phyloP scores from a whole-genome alignment of 768 basidiomycete species.

The Mycena olivaceomarginata region DNA sequence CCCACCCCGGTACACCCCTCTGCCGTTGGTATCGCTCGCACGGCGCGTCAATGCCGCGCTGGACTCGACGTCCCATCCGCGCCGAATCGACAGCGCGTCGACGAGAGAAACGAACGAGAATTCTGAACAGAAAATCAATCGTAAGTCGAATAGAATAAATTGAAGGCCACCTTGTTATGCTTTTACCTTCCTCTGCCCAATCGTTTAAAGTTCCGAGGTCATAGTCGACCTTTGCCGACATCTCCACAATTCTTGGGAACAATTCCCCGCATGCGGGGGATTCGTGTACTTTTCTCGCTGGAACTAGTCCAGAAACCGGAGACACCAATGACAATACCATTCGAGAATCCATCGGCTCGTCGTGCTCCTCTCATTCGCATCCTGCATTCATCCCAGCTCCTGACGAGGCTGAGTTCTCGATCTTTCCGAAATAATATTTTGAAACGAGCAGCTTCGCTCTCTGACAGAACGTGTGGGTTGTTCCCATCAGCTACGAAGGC shows the following conservation, averaged over 20 bases:
- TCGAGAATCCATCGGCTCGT: neutral
- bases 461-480: neutral
- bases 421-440: neutral
- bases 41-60: too few relatives aligned
- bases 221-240: neutral
- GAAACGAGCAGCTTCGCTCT: neutral
- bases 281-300: neutral
- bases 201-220: neutral
- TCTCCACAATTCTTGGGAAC: neutral
- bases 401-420: neutral
- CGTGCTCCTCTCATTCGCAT: neutral
- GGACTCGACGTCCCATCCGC: too few relatives aligned
- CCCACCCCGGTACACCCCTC: too few relatives aligned
- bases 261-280: neutral
- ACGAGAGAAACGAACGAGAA: neutral
- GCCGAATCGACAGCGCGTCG: too few relatives aligned
- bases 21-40: too few relatives aligned
- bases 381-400: neutral
- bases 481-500: too few relatives aligned
- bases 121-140: too few relatives aligned
- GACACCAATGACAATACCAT: neutral
- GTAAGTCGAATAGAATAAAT: neutral
- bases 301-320: neutral
- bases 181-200: neutral
- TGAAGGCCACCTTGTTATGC: neutral